A percentile compares a stretch with the other conserved stretches of the same genome.
phyloP scores from a whole-genome alignment of 2,329 filamentous ascomycete genomes.

The Microascus cirrosus region DNA sequence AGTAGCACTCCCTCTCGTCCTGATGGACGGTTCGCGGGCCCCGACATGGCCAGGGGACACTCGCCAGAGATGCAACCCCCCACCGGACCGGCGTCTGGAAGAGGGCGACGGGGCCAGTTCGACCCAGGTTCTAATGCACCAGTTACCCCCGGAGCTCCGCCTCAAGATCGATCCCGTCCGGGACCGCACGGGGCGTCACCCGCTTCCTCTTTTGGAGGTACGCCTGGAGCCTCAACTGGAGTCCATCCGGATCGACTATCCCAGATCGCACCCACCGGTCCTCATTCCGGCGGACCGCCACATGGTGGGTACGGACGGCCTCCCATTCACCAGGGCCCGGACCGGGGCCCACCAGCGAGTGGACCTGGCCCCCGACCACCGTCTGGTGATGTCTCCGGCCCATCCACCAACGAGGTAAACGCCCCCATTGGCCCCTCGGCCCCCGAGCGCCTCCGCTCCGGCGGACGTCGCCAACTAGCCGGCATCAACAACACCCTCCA shows the following conservation, averaged over 20 bases:
- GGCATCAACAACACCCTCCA: constrained; percentile 49
- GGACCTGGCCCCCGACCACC: constrained; percentile 1
- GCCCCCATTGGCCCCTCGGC: background rate
- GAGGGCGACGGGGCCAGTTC: constrained; percentile 23
- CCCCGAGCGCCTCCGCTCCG: constrained; percentile 16
- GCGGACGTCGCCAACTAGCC: constrained; percentile 41
- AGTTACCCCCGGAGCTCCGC: constrained; percentile 6
- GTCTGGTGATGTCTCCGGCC: constrained; percentile 1
- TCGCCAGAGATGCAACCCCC: constrained; percentile 41
- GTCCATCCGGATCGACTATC: constrained; percentile 40
- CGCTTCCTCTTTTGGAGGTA: constrained; percentile 1
- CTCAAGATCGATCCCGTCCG: constrained; percentile 6
- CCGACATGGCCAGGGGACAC: constrained; percentile 27
- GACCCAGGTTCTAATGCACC: constrained; percentile 4
- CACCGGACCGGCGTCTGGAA: constrained; percentile 36
- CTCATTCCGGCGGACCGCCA: constrained; percentile 20
- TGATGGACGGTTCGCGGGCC: constrained; percentile 28
- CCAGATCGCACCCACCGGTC: constrained; percentile 26
- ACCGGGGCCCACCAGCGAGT: constrained; percentile 4
- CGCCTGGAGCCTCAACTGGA: constrained; percentile 12
- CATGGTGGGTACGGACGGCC: constrained; percentile 7
- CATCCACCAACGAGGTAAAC: background rate
- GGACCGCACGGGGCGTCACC: constrained; percentile 1
- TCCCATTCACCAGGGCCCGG: constrained; percentile 3
- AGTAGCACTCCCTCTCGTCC: constrained; percentile 25